These are phyloP conservation scores for Solanum hybrid DNA, from an alignment of 305 asterid genomes.

Conservation along the genomic window DNA sequence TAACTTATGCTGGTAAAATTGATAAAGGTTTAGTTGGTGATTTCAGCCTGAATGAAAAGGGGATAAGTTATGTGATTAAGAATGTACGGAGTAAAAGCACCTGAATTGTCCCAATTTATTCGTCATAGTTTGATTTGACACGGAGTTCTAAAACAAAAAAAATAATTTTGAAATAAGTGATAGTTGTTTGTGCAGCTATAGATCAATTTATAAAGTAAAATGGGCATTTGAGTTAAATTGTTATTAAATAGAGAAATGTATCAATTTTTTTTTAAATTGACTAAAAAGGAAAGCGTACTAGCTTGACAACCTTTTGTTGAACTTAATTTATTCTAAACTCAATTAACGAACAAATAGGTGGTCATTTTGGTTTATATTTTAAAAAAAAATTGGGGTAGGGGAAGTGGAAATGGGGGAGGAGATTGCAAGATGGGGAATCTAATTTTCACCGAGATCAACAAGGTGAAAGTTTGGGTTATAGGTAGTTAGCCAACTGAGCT, in stretches of 20 bases:
- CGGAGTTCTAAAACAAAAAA: background rate
- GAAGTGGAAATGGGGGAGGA: background rate
- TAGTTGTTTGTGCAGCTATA: background rate
- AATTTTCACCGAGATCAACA: background rate
- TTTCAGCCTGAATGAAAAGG: background rate
- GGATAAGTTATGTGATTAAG: background rate
- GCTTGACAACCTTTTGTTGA: background rate
- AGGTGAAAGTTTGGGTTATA: background rate
- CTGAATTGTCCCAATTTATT: background rate
- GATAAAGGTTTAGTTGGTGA: background rate
- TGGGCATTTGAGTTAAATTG: background rate
- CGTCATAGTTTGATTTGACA: background rate
- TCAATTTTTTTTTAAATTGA: background rate
- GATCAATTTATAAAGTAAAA: background rate
- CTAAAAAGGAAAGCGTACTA: background rate
- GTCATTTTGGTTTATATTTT: background rate
- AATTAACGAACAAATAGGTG: background rate
- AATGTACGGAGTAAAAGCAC: background rate
- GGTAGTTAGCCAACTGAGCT: background rate
- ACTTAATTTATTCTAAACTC: background rate
- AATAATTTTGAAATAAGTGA: background rate
- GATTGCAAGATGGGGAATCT: background rate
- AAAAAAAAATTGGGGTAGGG: background rate
- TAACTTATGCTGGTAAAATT: background rate
- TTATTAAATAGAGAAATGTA: background rate